These are phyloP conservation scores for Podila epigama DNA, from an alignment of 192 early-diverging fungal genomes.

Conservation along the genomic window DNA sequence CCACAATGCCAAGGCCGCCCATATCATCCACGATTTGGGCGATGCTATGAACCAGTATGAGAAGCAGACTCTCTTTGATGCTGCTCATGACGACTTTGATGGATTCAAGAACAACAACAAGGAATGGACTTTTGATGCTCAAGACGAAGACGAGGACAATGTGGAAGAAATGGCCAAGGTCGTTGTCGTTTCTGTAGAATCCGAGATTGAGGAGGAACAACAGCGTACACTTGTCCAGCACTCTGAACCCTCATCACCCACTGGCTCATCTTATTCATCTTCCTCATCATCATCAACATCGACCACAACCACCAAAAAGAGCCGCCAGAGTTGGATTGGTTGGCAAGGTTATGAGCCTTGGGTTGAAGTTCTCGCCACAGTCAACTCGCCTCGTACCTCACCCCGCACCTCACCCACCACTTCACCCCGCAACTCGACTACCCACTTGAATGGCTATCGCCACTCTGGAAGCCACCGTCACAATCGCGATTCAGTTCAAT, in stretches of 20 bases:
- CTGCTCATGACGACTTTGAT: conserved; percentile 38
- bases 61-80: conserved; percentile 39
- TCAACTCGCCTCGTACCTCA: conserved; percentile 31
- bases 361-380: conserved; percentile 36
- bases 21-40: conserved; percentile 44
- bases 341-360: conserved; percentile 48
- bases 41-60: conserved; percentile 41
- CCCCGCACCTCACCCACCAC: conserved; percentile 24
- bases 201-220: conserved; percentile 25
- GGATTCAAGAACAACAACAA: conserved; percentile 21
- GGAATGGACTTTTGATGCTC: conserved; percentile 5
- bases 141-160: conserved; percentile 2
- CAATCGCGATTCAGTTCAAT: conserved; percentile 35
- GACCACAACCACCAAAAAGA: conserved; percentile 15
- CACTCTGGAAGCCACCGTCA: conserved; percentile 10
- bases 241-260: conserved; percentile 30
- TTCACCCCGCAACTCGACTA: conserved; percentile 32
- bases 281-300: neutral
- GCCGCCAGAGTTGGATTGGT: conserved; percentile 45
- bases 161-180: conserved; percentile 1
- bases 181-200: conserved; percentile 4
- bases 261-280: neutral
- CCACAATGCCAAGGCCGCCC: conserved; percentile 41
- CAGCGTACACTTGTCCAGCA: neutral
- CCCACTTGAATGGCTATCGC: conserved; percentile 15